Base-by-base conservation (phyloP, 2,329 filamentous ascomycete genomes). In the Nothopassalora personata region DNA sequence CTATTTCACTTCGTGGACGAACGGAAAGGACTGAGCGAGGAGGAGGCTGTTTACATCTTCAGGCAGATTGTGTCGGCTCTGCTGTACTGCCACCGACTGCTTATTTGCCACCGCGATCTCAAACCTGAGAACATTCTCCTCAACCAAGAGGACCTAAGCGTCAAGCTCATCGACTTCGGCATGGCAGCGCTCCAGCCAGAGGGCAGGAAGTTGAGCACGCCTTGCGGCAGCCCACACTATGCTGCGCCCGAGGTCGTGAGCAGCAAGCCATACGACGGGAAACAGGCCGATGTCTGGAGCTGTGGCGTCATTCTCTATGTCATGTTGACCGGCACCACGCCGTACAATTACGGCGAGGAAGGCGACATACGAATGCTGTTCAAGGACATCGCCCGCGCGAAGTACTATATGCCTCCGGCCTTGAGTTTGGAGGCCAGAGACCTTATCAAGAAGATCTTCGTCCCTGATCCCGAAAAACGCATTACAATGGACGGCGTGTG, bases 51-150 rank as follows among this genome's bases (percentile, higher is more conserved):
- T 54, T 89, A 83, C 70, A 87, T 96, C 66, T 97, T 97, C 70
- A 87, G 92, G 39, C 94, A 99, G 75, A 91, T 99, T 65, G 88
- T 99, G 71, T 90, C 90, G 56, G 94, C 91, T 0, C 82, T 99
- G 53, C 86, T 91, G 3, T 97, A 97, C 75, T 96, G 92, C 67
- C 94, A 99, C 75, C 86, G 89, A 2, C 90, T 96, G 76, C 91
- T 93, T 67, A 96, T 99, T 63, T 96, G 92, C 72, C 94, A 99
- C 72, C 89, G 94, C 27, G 94, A 99, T 68, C 80, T 99, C 55
- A 99, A 99, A 75, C 94, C 92, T 0, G 94, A 99, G 75, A 99
- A 99, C 68, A 97, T 99, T 49, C 80, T 99, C 18, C 81, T 99
- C 53, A 91, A 91, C 58, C 79, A 80, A 3, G 79, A 87, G 5